Percentiles rank a stretch among this genome's conserved stretches.
Evolutionary conservation across 768 basidiomycete species (phyloP).

Genomic region (Baorangia bicolor): DNA sequence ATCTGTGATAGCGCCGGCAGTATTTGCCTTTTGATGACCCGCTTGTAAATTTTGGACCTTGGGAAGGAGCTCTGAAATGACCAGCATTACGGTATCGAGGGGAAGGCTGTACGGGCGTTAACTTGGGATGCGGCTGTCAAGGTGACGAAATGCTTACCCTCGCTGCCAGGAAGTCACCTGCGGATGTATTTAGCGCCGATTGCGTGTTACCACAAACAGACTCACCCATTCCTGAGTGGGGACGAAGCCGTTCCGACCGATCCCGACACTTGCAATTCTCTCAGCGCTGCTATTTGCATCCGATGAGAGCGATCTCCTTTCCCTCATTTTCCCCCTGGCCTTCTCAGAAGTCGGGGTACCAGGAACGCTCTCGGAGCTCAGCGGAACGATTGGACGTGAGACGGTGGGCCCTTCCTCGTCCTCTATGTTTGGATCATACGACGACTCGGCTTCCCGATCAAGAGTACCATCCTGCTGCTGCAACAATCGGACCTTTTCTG

Average conservation of each 20-base stretch:
- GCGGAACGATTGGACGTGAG: slow-evolving; percentile 42
- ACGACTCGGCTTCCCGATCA: slow-evolving; percentile 24
- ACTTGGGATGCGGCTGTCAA: background rate
- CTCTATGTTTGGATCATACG: slow-evolving; percentile 8
- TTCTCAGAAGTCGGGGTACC: slow-evolving; percentile 68
- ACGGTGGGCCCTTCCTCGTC: slow-evolving; percentile 12
- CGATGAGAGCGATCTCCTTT: slow-evolving; percentile 57
- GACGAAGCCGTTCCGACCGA: slow-evolving; percentile 89
- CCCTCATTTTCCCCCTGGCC: slow-evolving; percentile 88
- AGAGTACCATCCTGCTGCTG: slow-evolving; percentile 46
- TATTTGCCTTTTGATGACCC: slow-evolving; percentile 58
- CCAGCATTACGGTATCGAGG: slow-evolving; percentile 80
- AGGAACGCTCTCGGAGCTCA: slow-evolving; percentile 40
- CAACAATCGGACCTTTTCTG: slow-evolving; percentile 69
- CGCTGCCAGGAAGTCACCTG: slow-evolving; percentile 95
- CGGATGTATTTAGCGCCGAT: slow-evolving; percentile 1
- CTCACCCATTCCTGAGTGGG: slow-evolving; percentile 96
- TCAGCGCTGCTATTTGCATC: slow-evolving; percentile 56
- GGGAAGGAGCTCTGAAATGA: slow-evolving; percentile 86
- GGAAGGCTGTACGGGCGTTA: slow-evolving; percentile 59
- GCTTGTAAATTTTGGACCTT: slow-evolving; percentile 81
- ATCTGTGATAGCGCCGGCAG: slow-evolving; percentile 68
- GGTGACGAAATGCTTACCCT: slow-evolving; percentile 53
- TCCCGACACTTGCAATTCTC: slow-evolving; percentile 60
- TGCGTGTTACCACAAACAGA: background rate